Evolutionary conservation across 257 asterid genomes (phyloP).

Genomic region (Rehmannia glutinosa): DNA sequence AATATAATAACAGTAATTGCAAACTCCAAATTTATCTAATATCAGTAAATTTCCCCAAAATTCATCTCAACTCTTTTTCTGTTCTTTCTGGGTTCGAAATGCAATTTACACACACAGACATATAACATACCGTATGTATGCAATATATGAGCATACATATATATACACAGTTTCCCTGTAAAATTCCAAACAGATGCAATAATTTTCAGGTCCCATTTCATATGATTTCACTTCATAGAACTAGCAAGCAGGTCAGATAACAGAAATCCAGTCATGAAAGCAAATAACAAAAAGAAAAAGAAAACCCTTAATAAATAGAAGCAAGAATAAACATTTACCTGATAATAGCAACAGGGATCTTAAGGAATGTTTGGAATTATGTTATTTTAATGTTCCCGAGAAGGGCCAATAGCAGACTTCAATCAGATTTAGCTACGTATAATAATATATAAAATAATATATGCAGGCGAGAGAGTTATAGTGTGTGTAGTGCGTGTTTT

Average conservation of each 20-base stretch:
- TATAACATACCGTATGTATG: neutral
- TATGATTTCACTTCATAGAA: neutral
- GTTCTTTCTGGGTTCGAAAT: neutral
- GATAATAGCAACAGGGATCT: neutral
- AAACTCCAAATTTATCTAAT: neutral
- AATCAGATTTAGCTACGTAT: neutral
- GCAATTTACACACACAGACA: neutral
- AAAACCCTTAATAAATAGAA: neutral
- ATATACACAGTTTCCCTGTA: neutral
- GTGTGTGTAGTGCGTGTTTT: neutral
- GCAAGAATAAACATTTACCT: neutral
- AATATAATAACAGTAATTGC: neutral
- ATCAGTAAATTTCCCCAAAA: neutral
- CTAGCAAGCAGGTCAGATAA: neutral
- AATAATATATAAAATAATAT: neutral
- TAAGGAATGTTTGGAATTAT: neutral
- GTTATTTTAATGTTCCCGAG: neutral
- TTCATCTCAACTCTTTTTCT: neutral
- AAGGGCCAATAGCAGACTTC: neutral
- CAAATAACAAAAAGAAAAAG: slow-evolving; percentile 10
- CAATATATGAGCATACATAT: too few species aligned
- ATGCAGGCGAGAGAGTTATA: neutral
- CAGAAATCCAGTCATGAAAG: neutral
- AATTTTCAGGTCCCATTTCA: neutral
- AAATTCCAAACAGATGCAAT: neutral